Evolutionary conservation across 768 basidiomycete genomes (phyloP), one percentile per base, ranked within the genome.

Genomic region (Suillus subluteus): DNA sequence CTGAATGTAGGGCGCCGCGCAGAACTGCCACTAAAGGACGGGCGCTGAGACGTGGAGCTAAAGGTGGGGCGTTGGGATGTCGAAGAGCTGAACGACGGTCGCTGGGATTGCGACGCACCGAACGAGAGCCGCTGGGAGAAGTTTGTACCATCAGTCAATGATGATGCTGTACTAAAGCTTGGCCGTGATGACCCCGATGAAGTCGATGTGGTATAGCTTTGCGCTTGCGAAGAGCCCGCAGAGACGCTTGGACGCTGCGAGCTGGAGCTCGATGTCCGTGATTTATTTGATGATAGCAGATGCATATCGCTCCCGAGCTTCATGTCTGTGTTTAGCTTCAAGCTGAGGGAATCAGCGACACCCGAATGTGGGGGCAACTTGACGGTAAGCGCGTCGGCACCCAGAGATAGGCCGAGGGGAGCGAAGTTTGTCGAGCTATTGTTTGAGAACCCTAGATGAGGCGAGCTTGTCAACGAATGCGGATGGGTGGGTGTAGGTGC

Each of bases 391-490:
- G 68, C 12, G 52, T 71, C 63, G 52, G 23, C 6, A 72, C 66
- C 48, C 48, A 54, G 41, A 44, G 54, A 37, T 37, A 44, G 48
- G 48, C 59, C 65, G 11, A 73, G 74, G 32, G 76, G 70, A 58
- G 23, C 62, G 30, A 61, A 58, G 30, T 67, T 68, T 6, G 70
- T 68, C 15, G 78, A 71, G 3, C 71, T 65, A 30, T 65, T 66
- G 38, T 69, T 76, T 30, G 76, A 54, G 26, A 75, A 74, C 52
- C 69, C 62, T 18, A 59, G 50, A 52, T 66, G 73, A 18, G 76
- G 76, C 26, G 76, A 77, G n/a, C 72, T 74, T 13, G 72, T 66
- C 37, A 77, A 69, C 9, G 76, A 79, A 55, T 69, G 77, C 26
- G 76, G 69, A 44, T 67, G 70, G 16, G 75, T 61, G 23, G 75